Base-by-base conservation (phyloP, 306 rosid genomes). In the Canavalia ensiformis region DNA sequence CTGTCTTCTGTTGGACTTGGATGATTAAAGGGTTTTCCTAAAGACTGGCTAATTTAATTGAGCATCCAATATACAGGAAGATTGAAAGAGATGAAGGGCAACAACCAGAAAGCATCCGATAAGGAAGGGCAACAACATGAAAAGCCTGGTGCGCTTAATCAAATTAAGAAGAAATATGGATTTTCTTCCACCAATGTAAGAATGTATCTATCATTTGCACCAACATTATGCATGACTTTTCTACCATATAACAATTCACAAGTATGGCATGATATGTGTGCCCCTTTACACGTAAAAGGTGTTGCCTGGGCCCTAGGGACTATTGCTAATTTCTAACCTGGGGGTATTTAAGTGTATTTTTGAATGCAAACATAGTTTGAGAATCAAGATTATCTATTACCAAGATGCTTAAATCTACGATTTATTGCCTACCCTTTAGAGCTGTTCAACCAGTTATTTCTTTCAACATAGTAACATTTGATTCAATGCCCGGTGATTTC, bases 101-200 rank as follows among this genome's bases (percentile, higher is more conserved):
- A 88, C 86, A 85, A 58, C 75, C 95, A 91, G 74, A 92, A 88
- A 56, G 67, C 72, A 72, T 68, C 90, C 9, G 65, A 65, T 18
- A 90, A 84, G 83, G 97, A 88, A 84, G 95, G 90, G 81, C 87
- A 84, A 18, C 86, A 68, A 51, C 89, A 90, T 10, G 90, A 87
- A 63, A 89, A 89, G 82, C 67, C 64, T 55, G 92, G 83, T 25
- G 35, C 90, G 31, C 87, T 95, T 35, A 90, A 90, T 86, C 92
- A 93, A 81, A 93, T 91, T 68, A 93, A 93, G 93, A 90, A 59
- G 87, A 90, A 72, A 91, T 93, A 95, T 37, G 97, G 99, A 57
- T 91, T 88, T 49, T 76, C 94, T 51, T 79, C 86, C 0, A 84
- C 91, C 52, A 78, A 72, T 71, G 97, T 91, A 87, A 87, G 95